These are phyloP conservation scores for Agroathelia rolfsii DNA, from an alignment of 1,284 basidiomycete genomes.

Conservation along the genomic window DNA sequence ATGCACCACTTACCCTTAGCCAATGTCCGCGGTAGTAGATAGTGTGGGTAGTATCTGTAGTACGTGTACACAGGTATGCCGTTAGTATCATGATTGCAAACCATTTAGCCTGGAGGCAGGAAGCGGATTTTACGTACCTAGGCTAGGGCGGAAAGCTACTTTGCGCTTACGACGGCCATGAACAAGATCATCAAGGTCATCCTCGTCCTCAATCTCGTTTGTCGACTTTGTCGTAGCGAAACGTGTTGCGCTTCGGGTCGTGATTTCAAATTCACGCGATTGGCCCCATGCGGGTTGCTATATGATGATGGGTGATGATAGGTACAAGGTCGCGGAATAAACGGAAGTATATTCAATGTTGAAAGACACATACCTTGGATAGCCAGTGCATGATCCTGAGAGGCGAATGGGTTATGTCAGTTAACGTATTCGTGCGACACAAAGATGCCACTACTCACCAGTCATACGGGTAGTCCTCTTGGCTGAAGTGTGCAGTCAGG, in stretches of 20 bases:
- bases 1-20: slow-evolving; percentile 50
- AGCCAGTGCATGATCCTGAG: slow-evolving; percentile 78
- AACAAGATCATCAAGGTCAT: slow-evolving; percentile 38
- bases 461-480: slow-evolving; percentile 78
- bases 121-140: slow-evolving; percentile 40
- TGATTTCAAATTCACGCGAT: slow-evolving; percentile 79
- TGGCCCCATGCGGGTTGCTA: slow-evolving; percentile 80
- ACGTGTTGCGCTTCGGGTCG: slow-evolving; percentile 58
- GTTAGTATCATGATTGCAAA: slow-evolving; percentile 9
- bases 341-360: slow-evolving; percentile 8
- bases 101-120: slow-evolving; percentile 21
- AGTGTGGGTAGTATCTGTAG: slow-evolving; percentile 70
- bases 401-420: slow-evolving; percentile 10
- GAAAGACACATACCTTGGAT: slow-evolving; percentile 44
- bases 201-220: slow-evolving; percentile 71
- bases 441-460: slow-evolving; percentile 34
- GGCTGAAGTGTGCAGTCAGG: slow-evolving; percentile 75
- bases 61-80: slow-evolving; percentile 5
- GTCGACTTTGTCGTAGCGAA: slow-evolving; percentile 56
- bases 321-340: slow-evolving; percentile 11
- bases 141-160: slow-evolving; percentile 65
- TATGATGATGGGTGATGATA: not conserved
- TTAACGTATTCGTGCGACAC: slow-evolving; percentile 8
- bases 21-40: slow-evolving; percentile 82
- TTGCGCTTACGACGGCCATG: slow-evolving; percentile 65